Base-by-base conservation (phyloP, 2,329 filamentous ascomycete species). In the Aureobasidium leucospermi region DNA sequence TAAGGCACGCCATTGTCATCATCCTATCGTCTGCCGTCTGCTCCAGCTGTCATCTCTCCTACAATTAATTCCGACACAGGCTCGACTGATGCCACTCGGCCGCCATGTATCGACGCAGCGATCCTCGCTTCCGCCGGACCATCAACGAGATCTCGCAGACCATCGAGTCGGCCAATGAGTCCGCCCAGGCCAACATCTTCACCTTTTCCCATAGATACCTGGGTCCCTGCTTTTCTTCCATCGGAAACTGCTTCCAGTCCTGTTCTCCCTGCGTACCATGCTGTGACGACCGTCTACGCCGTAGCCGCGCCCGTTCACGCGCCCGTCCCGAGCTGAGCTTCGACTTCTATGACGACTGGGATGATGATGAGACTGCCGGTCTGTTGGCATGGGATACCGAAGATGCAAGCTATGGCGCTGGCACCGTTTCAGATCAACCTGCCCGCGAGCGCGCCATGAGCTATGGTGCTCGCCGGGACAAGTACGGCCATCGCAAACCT, bases 261-360 rank as follows among this genome's bases (percentile, higher is more conserved):
- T 87, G 87, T 70, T 91, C 90, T 66, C 85, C 86, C 46, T 83
- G 85, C 58, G 90, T 90, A 38, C 87, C 89, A 58, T 85, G 84
- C 68, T 83, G 84, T 58, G 88, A 92, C 66, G 89, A 93, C 69
- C 85, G 88, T 61, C 77, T 85, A 51, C 85, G 89, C 32, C 84
- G 89, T 60, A 79, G 86, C 62, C 85, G 90, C 67, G 82, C 87
- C 38, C 75, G 79, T 23, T 74, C 76, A 59, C 71, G 78, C 62
- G 84, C 83, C 2, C 74, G 85, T 55, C 88, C 91, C 31, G 92
- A 96, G 74, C 84, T 88, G 67, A 92, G 84, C 68, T 97, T 97
- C 71, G 93, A 96, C 73, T 97, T 97, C 72, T 97, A 97, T 76
- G 93, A 96, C 73, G 93, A 96, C 73, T 97, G 93, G 93, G 90